phyloP scores from a whole-genome alignment of 2,329 filamentous ascomycete species.

The Fusarium piperis region DNA sequence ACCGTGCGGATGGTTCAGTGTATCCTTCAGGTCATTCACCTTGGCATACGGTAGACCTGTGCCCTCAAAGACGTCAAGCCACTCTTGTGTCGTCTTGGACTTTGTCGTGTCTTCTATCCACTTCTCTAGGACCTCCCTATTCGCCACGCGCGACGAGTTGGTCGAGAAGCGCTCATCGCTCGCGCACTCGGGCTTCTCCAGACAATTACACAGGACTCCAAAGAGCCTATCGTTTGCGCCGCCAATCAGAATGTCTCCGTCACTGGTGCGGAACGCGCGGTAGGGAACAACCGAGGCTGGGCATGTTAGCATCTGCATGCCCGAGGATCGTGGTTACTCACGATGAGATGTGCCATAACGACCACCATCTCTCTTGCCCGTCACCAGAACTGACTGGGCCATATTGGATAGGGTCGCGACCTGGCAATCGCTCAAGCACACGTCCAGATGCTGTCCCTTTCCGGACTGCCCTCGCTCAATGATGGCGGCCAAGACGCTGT shows the following conservation, averaged over 20 bases:
- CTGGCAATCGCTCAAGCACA: conserved; percentile 89
- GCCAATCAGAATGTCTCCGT: conserved; percentile 73
- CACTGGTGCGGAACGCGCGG: conserved; percentile 77
- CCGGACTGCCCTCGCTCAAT: conserved; percentile 76
- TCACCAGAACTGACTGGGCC: conserved; percentile 88
- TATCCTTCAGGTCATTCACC: conserved; percentile 88
- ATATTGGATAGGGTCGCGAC: conserved; percentile 95
- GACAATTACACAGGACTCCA: conserved; percentile 66
- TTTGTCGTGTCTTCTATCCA: conserved; percentile 79
- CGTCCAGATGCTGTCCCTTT: conserved; percentile 89
- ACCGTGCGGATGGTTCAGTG: conserved; percentile 85
- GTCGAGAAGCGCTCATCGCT: conserved; percentile 65
- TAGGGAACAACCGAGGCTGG: conserved; percentile 97
- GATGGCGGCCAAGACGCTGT: conserved; percentile 91
- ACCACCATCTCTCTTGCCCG: conserved; percentile 83
- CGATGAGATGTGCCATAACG: conserved; percentile 96
- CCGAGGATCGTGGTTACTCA: conserved; percentile 48
- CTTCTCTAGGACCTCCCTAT: conserved; percentile 79
- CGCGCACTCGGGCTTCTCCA: conserved; percentile 67
- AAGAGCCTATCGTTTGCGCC: conserved; percentile 76
- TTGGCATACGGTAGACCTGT: conserved; percentile 89
- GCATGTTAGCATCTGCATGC: conserved; percentile 5
- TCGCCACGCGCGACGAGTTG: conserved; percentile 70
- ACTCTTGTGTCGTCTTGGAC: conserved; percentile 83
- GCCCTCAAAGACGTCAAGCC: conserved; percentile 85